A percentile compares a stretch with the other conserved stretches of the same genome.
Evolutionary conservation across 257 asterid genomes (phyloP).

Genomic region (Salvia rosmarinus): DNA sequence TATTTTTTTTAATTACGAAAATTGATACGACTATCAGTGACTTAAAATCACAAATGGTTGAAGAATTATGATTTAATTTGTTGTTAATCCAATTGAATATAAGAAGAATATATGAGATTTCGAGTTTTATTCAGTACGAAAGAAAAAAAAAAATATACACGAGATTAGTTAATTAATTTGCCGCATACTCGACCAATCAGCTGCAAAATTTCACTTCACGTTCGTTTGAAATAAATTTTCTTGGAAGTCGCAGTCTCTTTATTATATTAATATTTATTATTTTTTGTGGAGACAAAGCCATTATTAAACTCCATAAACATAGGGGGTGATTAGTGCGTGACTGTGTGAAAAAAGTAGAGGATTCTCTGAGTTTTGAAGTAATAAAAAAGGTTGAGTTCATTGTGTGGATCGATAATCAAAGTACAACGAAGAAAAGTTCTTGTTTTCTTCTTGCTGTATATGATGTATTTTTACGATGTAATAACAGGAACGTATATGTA

Average conservation of each 20-base stretch:
- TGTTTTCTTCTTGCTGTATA: constrained; percentile 1
- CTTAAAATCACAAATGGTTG: too few relatives aligned
- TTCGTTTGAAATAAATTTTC: constrained; percentile 24
- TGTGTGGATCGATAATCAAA: constrained; percentile 46
- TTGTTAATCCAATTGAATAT: neutral
- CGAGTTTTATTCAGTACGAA: too few relatives aligned
- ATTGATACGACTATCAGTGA: too few relatives aligned
- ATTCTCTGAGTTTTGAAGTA: constrained; percentile 30
- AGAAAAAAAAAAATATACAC: too few relatives aligned
- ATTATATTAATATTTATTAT: too few relatives aligned
- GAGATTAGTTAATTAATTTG: too few relatives aligned
- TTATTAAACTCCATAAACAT: constrained; percentile 35
- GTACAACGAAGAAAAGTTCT: constrained; percentile 39
- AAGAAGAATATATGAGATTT: neutral
- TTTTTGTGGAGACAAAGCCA: constrained; percentile 31
- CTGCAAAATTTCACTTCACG: constrained; percentile 21
- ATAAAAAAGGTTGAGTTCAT: constrained; percentile 39
- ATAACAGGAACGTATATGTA: neutral
- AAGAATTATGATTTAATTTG: neutral
- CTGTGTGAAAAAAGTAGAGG: constrained; percentile 30
- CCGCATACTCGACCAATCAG: constrained; percentile 27
- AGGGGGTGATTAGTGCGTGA: constrained; percentile 35
- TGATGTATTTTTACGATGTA: constrained; percentile 25
- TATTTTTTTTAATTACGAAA: too few relatives aligned
- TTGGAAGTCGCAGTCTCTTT: neutral